Evolutionary conservation across 768 basidiomycete genomes (phyloP).

Genomic region (Hypsizygus marmoreus): DNA sequence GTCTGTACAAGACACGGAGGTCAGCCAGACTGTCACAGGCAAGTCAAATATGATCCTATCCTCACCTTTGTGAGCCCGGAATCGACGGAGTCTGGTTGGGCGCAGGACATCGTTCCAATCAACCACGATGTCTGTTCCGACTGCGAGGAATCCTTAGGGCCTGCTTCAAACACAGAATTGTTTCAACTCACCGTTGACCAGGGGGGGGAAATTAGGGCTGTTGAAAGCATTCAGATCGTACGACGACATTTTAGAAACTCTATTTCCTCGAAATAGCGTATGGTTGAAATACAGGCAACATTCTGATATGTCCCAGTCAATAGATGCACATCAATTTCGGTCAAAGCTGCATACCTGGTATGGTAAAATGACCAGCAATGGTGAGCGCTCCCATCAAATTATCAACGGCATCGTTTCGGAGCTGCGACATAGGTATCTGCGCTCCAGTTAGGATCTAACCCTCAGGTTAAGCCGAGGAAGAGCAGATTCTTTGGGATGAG

Average conservation of each 20-base stretch:
- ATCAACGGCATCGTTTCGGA: conserved; percentile 93
- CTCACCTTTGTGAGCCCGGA: conserved; percentile 79
- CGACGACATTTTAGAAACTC: conserved; percentile 81
- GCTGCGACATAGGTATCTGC: conserved; percentile 88
- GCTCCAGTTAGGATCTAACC: conserved; percentile 85
- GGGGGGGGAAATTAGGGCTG: conserved; percentile 81
- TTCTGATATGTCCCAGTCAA: too few species aligned
- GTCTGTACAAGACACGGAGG: conserved; percentile 38
- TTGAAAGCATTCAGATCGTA: conserved; percentile 82
- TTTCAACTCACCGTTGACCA: conserved; percentile 71
- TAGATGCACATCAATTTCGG: too few species aligned
- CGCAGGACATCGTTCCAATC: conserved; percentile 89
- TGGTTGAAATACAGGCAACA: conserved; percentile 91
- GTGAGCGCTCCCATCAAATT: conserved; percentile 88
- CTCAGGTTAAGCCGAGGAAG: too few species aligned
- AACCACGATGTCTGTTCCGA: conserved; percentile 88
- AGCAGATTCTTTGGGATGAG: neutral
- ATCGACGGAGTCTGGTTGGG: conserved; percentile 76
- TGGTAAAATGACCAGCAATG: conserved; percentile 88
- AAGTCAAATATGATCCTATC: too few species aligned
- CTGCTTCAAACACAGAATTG: neutral
- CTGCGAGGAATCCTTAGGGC: conserved; percentile 35
- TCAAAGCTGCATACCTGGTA: conserved; percentile 73
- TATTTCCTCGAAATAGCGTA: conserved; percentile 81
- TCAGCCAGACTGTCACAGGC: too few species aligned